Conservation (phyloP, 441 rosid species). For the Arabidopsis lyrata region DNA sequence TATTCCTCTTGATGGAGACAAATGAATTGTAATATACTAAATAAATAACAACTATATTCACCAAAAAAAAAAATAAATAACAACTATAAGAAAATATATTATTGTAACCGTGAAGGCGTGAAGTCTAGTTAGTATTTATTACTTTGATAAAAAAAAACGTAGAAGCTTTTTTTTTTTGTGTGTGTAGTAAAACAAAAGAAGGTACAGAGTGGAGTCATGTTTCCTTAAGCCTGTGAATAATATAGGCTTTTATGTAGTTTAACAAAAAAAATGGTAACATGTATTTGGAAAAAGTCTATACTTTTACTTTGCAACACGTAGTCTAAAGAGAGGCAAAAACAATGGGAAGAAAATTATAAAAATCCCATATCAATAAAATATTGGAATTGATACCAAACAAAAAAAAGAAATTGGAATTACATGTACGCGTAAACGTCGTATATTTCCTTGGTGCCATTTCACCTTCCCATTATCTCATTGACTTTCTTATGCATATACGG, state of each 20-base stretch:
- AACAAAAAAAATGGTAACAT: not conserved
- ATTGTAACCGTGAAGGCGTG: not conserved
- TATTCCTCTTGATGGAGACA: not conserved
- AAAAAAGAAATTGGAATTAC: conserved; percentile 36
- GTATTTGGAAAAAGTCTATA: conserved; percentile 28
- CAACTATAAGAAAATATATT: not conserved
- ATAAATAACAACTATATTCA: not conserved
- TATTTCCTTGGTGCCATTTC: conserved; percentile 42
- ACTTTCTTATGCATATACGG: conserved; percentile 28
- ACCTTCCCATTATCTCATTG: conserved; percentile 50
- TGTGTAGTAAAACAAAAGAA: not conserved
- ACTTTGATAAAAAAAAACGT: not conserved
- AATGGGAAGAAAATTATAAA: conserved; percentile 5
- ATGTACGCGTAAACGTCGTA: conserved; percentile 47
- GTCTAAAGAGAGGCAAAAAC: conserved; percentile 35
- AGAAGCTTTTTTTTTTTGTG: not conserved
- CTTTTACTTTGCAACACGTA: conserved; percentile 42
- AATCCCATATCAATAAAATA: not conserved
- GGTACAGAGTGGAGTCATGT: conserved; percentile 3
- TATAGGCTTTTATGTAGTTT: conserved; percentile 14
- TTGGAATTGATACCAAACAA: too few species aligned
- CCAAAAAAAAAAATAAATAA: too few species aligned
- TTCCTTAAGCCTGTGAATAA: conserved; percentile 22
- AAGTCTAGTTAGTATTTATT: not conserved
- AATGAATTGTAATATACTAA: not conserved